Conservation (phyloP, 495 filamentous ascomycete species). For the Talaromyces liani region DNA sequence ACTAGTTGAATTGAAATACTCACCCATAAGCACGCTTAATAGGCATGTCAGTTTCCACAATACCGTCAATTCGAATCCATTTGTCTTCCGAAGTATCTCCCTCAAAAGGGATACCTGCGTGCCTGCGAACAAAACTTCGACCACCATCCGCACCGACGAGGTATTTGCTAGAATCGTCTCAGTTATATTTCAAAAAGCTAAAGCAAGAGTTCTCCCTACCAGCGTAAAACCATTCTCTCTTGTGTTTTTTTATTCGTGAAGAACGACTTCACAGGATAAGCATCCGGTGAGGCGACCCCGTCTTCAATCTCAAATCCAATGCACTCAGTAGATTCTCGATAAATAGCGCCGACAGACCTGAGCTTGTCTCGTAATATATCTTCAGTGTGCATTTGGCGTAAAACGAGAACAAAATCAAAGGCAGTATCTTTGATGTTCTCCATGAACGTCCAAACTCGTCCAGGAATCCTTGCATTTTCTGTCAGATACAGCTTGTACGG, state of each 20-base stretch:
- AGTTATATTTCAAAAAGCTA: background rate
- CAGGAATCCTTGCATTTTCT: background rate
- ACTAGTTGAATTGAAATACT: background rate
- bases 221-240: background rate
- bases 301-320: background rate
- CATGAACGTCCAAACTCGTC: background rate
- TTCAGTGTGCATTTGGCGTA: background rate
- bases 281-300: background rate
- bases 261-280: background rate
- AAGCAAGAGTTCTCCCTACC: background rate
- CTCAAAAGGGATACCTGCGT: constrained; percentile 34
- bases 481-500: background rate
- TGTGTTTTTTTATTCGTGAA: background rate
- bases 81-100: constrained; percentile 35
- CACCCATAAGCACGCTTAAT: background rate
- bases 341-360: background rate
- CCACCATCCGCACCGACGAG: constrained; percentile 40
- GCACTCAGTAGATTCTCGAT: background rate
- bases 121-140: constrained; percentile 32
- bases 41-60: constrained; percentile 43
- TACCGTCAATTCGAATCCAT: constrained; percentile 42
- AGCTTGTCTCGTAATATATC: background rate
- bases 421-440: background rate
- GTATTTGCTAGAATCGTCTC: background rate
- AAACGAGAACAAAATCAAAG: background rate